Evolutionary conservation across 1,139 yeast species (phyloP).

Genomic region (Yarrowia galli): DNA sequence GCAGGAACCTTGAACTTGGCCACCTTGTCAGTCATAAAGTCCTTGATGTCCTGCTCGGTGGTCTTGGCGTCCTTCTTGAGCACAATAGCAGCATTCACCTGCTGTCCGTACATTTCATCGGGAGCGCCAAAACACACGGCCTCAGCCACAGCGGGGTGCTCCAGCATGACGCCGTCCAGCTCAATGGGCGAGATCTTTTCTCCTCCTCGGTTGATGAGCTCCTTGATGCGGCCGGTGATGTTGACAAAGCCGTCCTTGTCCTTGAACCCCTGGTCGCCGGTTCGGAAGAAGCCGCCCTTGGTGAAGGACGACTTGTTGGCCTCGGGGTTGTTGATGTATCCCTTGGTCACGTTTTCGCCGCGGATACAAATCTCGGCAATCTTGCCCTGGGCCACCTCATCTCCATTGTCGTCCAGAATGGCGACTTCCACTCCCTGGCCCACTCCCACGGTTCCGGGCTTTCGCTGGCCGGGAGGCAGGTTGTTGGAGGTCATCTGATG

Average conservation of each 20-base stretch:
- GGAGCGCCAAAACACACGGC: conserved; percentile 51
- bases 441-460: conserved; percentile 73
- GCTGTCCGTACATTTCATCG: conserved; percentile 50
- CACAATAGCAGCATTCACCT: conserved; percentile 49
- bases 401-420: conserved; percentile 60
- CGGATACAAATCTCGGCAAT: conserved; percentile 71
- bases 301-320: conserved; percentile 72
- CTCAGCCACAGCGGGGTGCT: conserved; percentile 48
- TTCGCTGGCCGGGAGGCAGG: conserved; percentile 66
- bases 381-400: conserved; percentile 56
- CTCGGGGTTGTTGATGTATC: conserved; percentile 70
- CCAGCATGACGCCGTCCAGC: conserved; percentile 48
- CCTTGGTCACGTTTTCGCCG: conserved; percentile 72
- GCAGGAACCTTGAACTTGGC: conserved; percentile 50
- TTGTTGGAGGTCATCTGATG: conserved; percentile 77
- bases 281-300: conserved; percentile 60
- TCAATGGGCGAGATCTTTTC: conserved; percentile 51
- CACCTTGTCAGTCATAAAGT: conserved; percentile 44
- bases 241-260: conserved; percentile 48
- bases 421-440: conserved; percentile 71
- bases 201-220: conserved; percentile 51
- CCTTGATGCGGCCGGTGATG: conserved; percentile 51
- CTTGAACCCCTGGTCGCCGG: conserved; percentile 51
- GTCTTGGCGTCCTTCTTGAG: conserved; percentile 40
- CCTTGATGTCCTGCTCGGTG: conserved; percentile 44